phyloP scores from a whole-genome alignment of 495 filamentous ascomycete species.

The Pyrenula aspistea region DNA sequence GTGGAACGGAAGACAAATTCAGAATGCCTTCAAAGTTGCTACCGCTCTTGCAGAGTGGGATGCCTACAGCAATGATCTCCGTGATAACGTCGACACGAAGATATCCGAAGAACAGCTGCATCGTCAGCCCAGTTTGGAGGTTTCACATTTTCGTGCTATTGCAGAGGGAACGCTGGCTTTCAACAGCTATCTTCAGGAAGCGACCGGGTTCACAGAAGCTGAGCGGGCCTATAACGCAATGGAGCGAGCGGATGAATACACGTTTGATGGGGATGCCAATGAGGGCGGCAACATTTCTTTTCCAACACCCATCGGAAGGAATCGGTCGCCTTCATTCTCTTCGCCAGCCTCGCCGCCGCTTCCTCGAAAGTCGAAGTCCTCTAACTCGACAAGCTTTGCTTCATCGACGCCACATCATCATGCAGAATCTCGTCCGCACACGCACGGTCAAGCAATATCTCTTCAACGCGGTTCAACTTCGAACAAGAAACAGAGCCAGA shows the following conservation, averaged over 20 bases:
- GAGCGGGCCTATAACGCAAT: not conserved
- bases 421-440: not conserved
- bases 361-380: not conserved
- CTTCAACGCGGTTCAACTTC: not conserved
- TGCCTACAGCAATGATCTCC: not conserved
- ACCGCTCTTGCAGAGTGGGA: constrained; percentile 6
- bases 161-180: not conserved
- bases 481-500: not conserved
- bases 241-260: not conserved
- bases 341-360: not conserved
- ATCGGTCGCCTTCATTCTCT: not conserved
- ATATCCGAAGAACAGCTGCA: not conserved
- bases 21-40: constrained; percentile 10
- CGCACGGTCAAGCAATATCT: not conserved
- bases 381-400: not conserved
- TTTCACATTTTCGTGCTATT: not conserved
- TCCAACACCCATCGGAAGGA: not conserved
- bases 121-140: not conserved
- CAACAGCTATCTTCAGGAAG: not conserved
- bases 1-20: constrained; percentile 11
- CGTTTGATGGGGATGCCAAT: not conserved
- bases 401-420: not conserved
- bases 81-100: not conserved
- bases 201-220: not conserved
- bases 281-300: not conserved